Evolutionary conservation across 352 stramenopile species (phyloP).

Genomic region (Peronospora destructor): DNA sequence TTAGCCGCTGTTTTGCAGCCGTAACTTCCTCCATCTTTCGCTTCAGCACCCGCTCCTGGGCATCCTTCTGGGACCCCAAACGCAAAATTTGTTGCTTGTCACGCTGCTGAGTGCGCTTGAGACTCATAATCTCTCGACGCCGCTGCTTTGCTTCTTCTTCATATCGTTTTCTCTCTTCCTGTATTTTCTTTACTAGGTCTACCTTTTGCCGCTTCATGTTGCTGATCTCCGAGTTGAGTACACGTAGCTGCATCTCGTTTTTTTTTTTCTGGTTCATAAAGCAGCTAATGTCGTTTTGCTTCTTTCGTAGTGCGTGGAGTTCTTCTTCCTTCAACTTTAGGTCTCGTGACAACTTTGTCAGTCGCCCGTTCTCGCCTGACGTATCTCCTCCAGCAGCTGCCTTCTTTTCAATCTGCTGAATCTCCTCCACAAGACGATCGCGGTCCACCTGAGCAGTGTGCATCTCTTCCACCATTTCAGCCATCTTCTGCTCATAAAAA

Average conservation of each 20-base stretch:
- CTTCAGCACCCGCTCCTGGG: conserved; percentile 81
- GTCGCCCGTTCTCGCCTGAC: conserved; percentile 39
- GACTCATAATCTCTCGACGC: conserved; percentile 64
- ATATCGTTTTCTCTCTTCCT: conserved; percentile 76
- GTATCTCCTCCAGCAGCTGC: conserved; percentile 48
- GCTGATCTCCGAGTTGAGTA: conserved; percentile 71
- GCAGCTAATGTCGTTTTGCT: conserved; percentile 76
- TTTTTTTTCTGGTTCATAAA: conserved; percentile 84
- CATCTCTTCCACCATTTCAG: conserved; percentile 74
- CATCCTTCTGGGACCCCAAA: conserved; percentile 74
- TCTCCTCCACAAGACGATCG: conserved; percentile 71
- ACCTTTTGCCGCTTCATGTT: conserved; percentile 88
- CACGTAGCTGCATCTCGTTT: conserved; percentile 77
- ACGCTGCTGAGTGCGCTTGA: conserved; percentile 75
- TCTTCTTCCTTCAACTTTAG: conserved; percentile 76
- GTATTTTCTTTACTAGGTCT: conserved; percentile 85
- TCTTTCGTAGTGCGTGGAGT: conserved; percentile 62
- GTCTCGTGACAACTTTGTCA: conserved; percentile 67
- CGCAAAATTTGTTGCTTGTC: conserved; percentile 82
- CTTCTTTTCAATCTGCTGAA: conserved; percentile 64
- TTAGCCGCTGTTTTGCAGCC: conserved; percentile 68
- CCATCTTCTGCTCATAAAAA: conserved; percentile 82
- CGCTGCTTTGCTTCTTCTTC: conserved; percentile 77
- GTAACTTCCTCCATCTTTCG: conserved; percentile 84
- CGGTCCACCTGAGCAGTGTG: conserved; percentile 51